phyloP scores from a whole-genome alignment of 192 early-diverging fungal species.

The Linderina pennispora region DNA sequence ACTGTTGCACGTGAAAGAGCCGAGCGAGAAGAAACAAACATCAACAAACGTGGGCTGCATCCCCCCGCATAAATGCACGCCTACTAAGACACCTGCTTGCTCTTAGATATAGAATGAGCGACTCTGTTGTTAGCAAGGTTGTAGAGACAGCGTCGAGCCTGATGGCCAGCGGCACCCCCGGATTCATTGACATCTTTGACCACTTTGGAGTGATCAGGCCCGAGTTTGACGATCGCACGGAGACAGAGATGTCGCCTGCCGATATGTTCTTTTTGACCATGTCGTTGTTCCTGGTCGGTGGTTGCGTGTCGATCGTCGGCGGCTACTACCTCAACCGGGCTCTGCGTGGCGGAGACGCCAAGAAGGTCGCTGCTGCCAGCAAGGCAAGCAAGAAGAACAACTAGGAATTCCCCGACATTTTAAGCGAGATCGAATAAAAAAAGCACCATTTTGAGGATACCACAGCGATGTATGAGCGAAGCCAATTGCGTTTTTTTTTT shows the following conservation, averaged over 20 bases:
- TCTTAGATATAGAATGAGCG: slow-evolving; percentile 31
- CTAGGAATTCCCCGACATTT: slow-evolving; percentile 4
- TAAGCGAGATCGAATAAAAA: slow-evolving; percentile 1
- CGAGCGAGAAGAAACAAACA: no score
- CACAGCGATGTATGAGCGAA: no score
- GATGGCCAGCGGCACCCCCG: slow-evolving; percentile 16
- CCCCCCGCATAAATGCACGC: no score
- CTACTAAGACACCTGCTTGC: no score
- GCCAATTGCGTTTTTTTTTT: no score
- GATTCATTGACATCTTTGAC: slow-evolving; percentile 33
- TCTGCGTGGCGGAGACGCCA: slow-evolving; percentile 26
- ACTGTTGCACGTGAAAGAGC: no score
- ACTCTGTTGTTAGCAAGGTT: slow-evolving; percentile 24
- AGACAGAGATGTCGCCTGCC: slow-evolving; percentile 46
- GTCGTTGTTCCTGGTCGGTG: slow-evolving; percentile 46
- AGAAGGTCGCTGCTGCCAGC: slow-evolving; percentile 4
- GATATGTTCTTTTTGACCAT: slow-evolving; percentile 47
- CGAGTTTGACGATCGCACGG: slow-evolving; percentile 39
- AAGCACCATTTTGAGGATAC: slow-evolving; percentile 9
- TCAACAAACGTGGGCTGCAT: no score
- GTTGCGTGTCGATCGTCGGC: slow-evolving; percentile 44
- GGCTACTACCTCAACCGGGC: slow-evolving; percentile 46
- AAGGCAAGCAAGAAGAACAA: slow-evolving; percentile 25
- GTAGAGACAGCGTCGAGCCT: slow-evolving; percentile 28
- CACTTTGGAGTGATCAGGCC: slow-evolving; percentile 42